These are phyloP conservation scores for Martiniozyma abietophila DNA, from an alignment of 805 yeast species.

Conservation along the genomic window DNA sequence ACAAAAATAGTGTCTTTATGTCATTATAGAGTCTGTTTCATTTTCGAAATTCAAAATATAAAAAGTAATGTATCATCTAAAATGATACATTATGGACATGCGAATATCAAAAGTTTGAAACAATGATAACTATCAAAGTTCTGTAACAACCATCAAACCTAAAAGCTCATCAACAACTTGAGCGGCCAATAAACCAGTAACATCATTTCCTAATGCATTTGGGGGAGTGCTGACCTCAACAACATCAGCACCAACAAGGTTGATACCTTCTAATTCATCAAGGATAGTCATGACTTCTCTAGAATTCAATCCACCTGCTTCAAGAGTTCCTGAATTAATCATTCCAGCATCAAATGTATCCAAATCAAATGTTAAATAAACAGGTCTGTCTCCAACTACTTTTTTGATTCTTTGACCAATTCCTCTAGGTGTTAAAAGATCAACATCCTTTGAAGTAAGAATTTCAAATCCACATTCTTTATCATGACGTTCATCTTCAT, in stretches of 20 bases:
- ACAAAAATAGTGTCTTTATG: no score
- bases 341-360: slow-evolving; percentile 69
- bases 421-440: slow-evolving; percentile 28
- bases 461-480: slow-evolving; percentile 38
- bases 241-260: slow-evolving; percentile 65
- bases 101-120: no score
- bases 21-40: no score
- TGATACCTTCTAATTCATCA: slow-evolving; percentile 50
- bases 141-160: slow-evolving; percentile 35
- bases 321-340: slow-evolving; percentile 76
- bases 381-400: slow-evolving; percentile 31
- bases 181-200: slow-evolving; percentile 57
- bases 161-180: slow-evolving; percentile 46
- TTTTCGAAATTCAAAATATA: no score
- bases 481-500: slow-evolving; percentile 34
- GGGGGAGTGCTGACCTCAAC: slow-evolving; percentile 64
- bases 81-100: no score
- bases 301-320: slow-evolving; percentile 63
- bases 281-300: slow-evolving; percentile 53
- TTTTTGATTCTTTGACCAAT: slow-evolving; percentile 30
- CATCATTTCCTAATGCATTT: slow-evolving; percentile 49
- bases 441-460: slow-evolving; percentile 40
- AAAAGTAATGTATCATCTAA: no score
- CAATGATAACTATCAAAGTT: no score
- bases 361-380: slow-evolving; percentile 39